Base-by-base conservation (phyloP, 768 basidiomycete species). In the Mycena epipterygia region DNA sequence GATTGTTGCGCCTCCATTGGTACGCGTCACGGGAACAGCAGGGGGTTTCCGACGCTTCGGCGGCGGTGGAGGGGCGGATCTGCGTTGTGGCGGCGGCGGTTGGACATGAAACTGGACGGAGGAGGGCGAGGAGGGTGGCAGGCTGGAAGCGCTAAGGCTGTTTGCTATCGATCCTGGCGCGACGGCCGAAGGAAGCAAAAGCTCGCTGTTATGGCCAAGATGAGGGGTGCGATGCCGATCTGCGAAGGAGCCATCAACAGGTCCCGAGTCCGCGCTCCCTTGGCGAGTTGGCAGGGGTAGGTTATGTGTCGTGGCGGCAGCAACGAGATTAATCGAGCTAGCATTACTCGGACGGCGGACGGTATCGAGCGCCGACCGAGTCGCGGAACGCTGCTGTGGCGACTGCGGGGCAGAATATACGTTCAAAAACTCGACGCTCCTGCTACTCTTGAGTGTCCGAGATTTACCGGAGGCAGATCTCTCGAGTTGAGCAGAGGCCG, bases 21-120 rank as follows among this genome's bases (percentile, higher is more conserved):
- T 86, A 56, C 78, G 83, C 33, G 82, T 84, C 2, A 86, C 80
- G 13, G 93, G 92, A 51, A 91, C 84, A 19, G 93, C 90, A 37
- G 93, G 93, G 1, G 93, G 89, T 73, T 92, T 92, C 75, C 93
- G 82, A 51, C 93, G 84, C 75, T 89, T 89, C 4, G 86, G 86
- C 23, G 92, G 91, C 13, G 92, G 91, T 8, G 93, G 90, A 0
- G 93, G 90, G 3, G 92, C 87, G 5, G 86, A 82, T 64, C 89
- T 80, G 63, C 87, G 84, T 35, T 76, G 81, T 58, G 78, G 78
- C 32, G 68, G 76, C n/a, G 76, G 77, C 59, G 74, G 72, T 27
- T 67, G 65, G 23, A 62, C 67, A 64, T 68, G 76, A n/a, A 49
- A 4, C 27, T 65, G 70, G 35, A 75, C 52, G 0, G 72, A 62